These are phyloP conservation scores for Aaosphaeria pasadenensis DNA, from an alignment of 2,329 filamentous ascomycete genomes.

Conservation along the genomic window DNA sequence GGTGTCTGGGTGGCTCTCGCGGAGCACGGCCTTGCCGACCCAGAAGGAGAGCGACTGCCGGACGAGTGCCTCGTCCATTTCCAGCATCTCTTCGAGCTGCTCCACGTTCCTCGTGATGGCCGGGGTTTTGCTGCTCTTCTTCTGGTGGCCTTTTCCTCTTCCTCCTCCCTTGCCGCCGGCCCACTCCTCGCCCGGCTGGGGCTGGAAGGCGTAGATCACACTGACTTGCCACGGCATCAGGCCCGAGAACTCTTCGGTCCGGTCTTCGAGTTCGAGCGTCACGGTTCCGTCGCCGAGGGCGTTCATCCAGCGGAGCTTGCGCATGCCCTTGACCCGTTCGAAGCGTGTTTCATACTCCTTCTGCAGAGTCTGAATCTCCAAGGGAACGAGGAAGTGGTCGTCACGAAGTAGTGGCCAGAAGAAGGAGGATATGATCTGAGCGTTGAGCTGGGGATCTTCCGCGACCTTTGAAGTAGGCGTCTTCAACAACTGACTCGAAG, in stretches of 20 bases:
- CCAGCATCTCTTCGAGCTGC: slow-evolving; percentile 53
- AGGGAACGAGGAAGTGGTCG: slow-evolving; percentile 65
- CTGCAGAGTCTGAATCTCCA: slow-evolving; percentile 59
- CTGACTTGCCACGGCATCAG: slow-evolving; percentile 83
- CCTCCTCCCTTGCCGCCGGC: slow-evolving; percentile 7
- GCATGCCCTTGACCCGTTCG: slow-evolving; percentile 73
- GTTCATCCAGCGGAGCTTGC: slow-evolving; percentile 86
- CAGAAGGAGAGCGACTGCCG: slow-evolving; percentile 67
- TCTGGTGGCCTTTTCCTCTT: slow-evolving; percentile 12
- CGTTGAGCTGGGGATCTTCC: slow-evolving; percentile 54
- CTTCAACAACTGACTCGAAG: slow-evolving; percentile 8
- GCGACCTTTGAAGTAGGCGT: slow-evolving; percentile 19
- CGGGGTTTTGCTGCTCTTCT: slow-evolving; percentile 3
- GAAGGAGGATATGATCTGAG: slow-evolving; percentile 84
- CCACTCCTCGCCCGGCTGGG: slow-evolving; percentile 36
- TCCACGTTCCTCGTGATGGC: slow-evolving; percentile 38
- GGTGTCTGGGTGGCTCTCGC: slow-evolving; percentile 44
- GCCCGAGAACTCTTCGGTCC: slow-evolving; percentile 69
- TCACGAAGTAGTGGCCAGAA: slow-evolving; percentile 86
- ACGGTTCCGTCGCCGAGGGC: slow-evolving; percentile 77
- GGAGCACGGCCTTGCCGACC: slow-evolving; percentile 66
- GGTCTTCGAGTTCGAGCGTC: slow-evolving; percentile 78
- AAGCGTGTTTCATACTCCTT: slow-evolving; percentile 72
- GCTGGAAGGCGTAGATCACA: slow-evolving; percentile 79
- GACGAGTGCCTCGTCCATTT: slow-evolving; percentile 73